Percentiles rank a stretch among this genome's conserved stretches.
These are phyloP conservation scores for Mortierella alpina DNA, from an alignment of 192 early-diverging fungal species.

Conservation along the genomic window DNA sequence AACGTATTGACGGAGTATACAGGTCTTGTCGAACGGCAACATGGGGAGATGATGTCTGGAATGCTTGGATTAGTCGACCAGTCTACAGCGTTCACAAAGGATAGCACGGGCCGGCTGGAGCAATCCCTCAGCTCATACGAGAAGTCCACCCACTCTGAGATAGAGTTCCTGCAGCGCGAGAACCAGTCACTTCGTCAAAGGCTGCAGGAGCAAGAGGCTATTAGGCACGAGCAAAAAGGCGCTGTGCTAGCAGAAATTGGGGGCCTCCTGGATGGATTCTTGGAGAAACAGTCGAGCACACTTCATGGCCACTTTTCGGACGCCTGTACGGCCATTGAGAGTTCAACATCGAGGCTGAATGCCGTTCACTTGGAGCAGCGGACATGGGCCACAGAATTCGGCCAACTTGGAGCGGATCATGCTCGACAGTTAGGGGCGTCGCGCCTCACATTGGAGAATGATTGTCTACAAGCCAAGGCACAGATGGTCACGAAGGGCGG, in stretches of 20 bases:
- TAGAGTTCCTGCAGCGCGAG: constrained; percentile 25
- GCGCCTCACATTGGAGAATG: constrained; percentile 4
- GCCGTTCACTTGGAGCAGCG: constrained; percentile 17
- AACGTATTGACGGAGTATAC: constrained; percentile 12
- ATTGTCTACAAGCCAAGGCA: not conserved
- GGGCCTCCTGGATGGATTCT: constrained; percentile 23
- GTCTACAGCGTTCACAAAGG: constrained; percentile 22
- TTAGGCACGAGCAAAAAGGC: constrained; percentile 8
- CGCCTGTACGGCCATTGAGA: constrained; percentile 8
- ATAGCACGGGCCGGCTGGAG: constrained; percentile 12
- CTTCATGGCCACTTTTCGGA: constrained; percentile 28
- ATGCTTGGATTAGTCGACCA: constrained; percentile 24
- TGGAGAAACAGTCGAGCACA: constrained; percentile 17
- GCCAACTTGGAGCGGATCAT: constrained; percentile 1
- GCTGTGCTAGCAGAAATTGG: constrained; percentile 25
- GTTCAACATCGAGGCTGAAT: constrained; percentile 7
- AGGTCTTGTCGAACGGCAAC: constrained; percentile 14
- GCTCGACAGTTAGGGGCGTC: constrained; percentile 14
- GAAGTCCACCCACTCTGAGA: constrained; percentile 20
- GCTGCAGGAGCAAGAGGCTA: constrained; percentile 17
- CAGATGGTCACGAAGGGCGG: not conserved
- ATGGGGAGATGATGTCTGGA: not conserved
- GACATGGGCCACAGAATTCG: constrained; percentile 19
- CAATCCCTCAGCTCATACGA: constrained; percentile 18
- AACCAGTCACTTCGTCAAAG: constrained; percentile 28